A percentile compares a stretch with the other conserved stretches of the same genome.
Evolutionary conservation across 495 filamentous ascomycete genomes (phyloP).

Genomic region (Tuber umbilicatum): DNA sequence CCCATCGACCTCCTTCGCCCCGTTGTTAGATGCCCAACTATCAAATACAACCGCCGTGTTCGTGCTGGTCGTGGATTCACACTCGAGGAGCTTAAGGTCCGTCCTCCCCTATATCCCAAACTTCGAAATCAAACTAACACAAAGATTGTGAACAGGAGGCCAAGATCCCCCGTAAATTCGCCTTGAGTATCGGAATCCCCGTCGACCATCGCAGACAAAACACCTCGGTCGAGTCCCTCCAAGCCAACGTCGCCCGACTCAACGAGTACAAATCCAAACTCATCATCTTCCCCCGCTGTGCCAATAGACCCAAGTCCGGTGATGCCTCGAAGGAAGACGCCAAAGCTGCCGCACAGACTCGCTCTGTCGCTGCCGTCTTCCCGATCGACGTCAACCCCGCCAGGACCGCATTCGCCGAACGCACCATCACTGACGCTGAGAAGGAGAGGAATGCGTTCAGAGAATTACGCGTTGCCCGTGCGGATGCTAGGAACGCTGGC

Average conservation of each 20-base stretch:
- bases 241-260: constrained; percentile 89
- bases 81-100: constrained; percentile 93
- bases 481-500: constrained; percentile 72
- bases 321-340: constrained; percentile 84
- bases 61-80: constrained; percentile 96
- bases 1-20: constrained; percentile 95
- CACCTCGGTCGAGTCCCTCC: constrained; percentile 86
- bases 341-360: constrained; percentile 63
- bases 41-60: constrained; percentile 99
- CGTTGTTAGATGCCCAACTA: constrained; percentile 83
- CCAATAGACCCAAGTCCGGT: constrained; percentile 80
- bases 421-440: constrained; percentile 66
- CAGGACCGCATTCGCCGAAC: constrained; percentile 67
- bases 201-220: constrained; percentile 96
- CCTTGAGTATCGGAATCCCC: constrained; percentile 89
- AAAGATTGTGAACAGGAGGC: constrained; percentile 60
- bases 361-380: constrained; percentile 54
- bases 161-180: constrained; percentile 88
- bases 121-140: neutral
- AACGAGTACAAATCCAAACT: constrained; percentile 90
- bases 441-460: constrained; percentile 65
- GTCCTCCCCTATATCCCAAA: constrained; percentile 20
- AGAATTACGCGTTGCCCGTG: constrained; percentile 75
- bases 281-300: constrained; percentile 95
- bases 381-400: constrained; percentile 62